These are phyloP conservation scores for Mucor saturninus DNA, from an alignment of 371 early-diverging fungal genomes.

Conservation along the genomic window DNA sequence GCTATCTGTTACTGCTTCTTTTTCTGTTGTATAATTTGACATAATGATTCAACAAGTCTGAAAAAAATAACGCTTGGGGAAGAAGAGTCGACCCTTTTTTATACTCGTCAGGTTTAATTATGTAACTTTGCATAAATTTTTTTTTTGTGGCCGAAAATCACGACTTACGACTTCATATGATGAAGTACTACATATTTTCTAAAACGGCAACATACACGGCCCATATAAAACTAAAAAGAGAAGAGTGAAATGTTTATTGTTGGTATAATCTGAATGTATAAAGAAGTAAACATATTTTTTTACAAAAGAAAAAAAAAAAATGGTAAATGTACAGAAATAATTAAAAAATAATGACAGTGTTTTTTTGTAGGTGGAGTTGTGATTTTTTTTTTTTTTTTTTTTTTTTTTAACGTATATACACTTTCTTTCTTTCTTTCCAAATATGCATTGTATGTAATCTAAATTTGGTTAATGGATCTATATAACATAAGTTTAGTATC, in stretches of 20 bases:
- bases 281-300: conserved; percentile 6
- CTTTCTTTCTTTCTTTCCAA: background rate
- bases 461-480: conserved; percentile 56
- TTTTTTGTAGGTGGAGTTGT: background rate
- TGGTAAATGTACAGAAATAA: conserved; percentile 12
- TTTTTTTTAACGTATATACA: background rate
- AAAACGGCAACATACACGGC: background rate
- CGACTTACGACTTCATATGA: conserved; percentile 1
- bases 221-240: background rate
- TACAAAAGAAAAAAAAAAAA: background rate
- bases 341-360: background rate
- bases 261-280: conserved; percentile 10
- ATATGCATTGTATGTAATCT: conserved; percentile 10
- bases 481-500: conserved; percentile 9
- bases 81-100: background rate
- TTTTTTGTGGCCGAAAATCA: conserved; percentile 2
- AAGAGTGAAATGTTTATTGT: background rate
- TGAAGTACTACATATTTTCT: background rate
- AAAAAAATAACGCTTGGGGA: background rate
- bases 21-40: background rate
- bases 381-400: background rate
- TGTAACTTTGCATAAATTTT: conserved; percentile 13
- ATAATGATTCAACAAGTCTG: background rate
- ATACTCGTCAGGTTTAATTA: background rate
- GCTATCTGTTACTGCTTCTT: background rate